phyloP scores from a whole-genome alignment of 305 asterid genomes.

The Fraxinus albicans region DNA sequence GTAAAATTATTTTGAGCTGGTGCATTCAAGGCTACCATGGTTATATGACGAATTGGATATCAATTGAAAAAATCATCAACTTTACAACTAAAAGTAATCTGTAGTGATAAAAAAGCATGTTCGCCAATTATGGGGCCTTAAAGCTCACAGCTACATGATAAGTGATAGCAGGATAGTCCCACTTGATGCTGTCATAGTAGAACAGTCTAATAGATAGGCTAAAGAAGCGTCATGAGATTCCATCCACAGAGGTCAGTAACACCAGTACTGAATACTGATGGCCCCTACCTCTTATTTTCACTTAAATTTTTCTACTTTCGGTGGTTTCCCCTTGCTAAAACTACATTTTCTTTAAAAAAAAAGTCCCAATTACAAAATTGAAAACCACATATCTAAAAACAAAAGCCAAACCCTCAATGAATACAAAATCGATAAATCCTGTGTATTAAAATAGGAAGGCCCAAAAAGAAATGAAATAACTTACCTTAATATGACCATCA shows the following conservation, averaged over 20 bases:
- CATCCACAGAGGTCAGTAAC: neutral
- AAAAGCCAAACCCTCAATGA: slow-evolving; percentile 11
- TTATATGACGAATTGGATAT: neutral
- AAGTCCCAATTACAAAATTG: neutral
- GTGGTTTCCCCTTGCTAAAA: neutral
- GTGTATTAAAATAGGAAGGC: slow-evolving; percentile 9
- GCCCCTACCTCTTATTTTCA: slow-evolving; percentile 3
- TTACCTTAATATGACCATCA: slow-evolving; percentile 98
- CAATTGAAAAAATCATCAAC: neutral
- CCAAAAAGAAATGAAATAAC: neutral
- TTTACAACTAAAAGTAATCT: neutral
- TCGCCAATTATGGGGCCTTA: neutral
- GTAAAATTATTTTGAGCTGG: neutral
- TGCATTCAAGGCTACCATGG: neutral
- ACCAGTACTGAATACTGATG: neutral
- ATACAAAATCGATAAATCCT: slow-evolving; percentile 6
- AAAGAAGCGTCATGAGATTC: neutral
- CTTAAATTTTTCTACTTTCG: neutral
- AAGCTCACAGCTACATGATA: neutral
- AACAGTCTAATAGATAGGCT: neutral
- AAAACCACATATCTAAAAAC: slow-evolving; percentile 10
- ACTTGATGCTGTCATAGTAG: neutral
- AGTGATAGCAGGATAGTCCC: neutral
- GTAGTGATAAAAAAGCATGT: neutral
- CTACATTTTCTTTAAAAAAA: neutral